phyloP scores from a whole-genome alignment of 179 eudicot species.

The Amaranthus tricolor region DNA sequence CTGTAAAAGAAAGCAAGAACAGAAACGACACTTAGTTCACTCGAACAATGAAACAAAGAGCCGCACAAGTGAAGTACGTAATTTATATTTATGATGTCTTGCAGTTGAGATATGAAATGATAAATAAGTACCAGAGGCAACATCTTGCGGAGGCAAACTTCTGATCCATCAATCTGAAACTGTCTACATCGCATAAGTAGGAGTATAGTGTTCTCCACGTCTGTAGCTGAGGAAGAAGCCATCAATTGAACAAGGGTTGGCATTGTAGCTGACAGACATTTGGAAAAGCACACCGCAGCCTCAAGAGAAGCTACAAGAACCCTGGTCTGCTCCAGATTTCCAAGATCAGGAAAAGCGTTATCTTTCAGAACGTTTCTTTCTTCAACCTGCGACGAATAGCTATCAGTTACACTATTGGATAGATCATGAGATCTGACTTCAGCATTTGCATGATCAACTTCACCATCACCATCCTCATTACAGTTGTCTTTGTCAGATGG shows the following conservation, averaged over 20 bases:
- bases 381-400: slow-evolving; percentile 59
- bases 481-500: slow-evolving; percentile 38
- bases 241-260: slow-evolving; percentile 86
- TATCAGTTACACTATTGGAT: slow-evolving; percentile 69
- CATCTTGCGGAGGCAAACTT: slow-evolving; percentile 88
- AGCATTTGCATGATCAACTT: slow-evolving; percentile 38
- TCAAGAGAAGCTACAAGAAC: slow-evolving; percentile 91
- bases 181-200: slow-evolving; percentile 94
- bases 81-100: not conserved
- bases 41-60: slow-evolving; percentile 2
- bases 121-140: slow-evolving; percentile 73
- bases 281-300: slow-evolving; percentile 82
- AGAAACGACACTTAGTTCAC: not conserved
- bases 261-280: slow-evolving; percentile 76
- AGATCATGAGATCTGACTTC: slow-evolving; percentile 37
- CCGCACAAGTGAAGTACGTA: not conserved
- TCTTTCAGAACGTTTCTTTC: slow-evolving; percentile 39
- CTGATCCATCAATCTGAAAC: slow-evolving; percentile 93
- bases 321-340: slow-evolving; percentile 92
- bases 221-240: slow-evolving; percentile 94
- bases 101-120: not conserved
- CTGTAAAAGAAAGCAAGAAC: slow-evolving; percentile 33
- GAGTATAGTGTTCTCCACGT: slow-evolving; percentile 87
- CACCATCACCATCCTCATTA: slow-evolving; percentile 47
- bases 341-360: slow-evolving; percentile 79